Evolutionary conservation across 257 asterid genomes (phyloP).

Genomic region (Phtheirospermum japonicum): DNA sequence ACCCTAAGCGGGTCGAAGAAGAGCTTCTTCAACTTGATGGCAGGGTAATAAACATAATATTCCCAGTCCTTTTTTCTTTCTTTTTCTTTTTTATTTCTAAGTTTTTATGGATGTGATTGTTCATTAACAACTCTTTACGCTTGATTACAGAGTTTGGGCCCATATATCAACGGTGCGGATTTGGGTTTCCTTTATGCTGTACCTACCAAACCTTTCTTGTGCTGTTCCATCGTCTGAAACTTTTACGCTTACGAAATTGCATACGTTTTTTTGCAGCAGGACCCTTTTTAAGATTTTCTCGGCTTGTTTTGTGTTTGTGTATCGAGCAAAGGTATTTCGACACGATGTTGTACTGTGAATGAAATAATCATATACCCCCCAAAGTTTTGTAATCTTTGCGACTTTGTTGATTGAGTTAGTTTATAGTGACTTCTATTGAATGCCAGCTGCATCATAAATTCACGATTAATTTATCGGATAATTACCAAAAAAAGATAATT

Average conservation of each 20-base stretch:
- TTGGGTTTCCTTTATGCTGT: conserved; percentile 85
- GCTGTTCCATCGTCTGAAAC: conserved; percentile 78
- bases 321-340: conserved; percentile 23
- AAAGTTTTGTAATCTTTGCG: conserved; percentile 28
- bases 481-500: neutral
- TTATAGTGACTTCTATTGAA: neutral
- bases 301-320: conserved; percentile 14
- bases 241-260: conserved; percentile 21
- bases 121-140: neutral
- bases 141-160: conserved; percentile 69
- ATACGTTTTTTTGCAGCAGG: neutral
- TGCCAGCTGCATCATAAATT: neutral
- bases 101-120: neutral
- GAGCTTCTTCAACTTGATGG: conserved; percentile 90
- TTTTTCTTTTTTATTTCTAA: too few species aligned
- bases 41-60: conserved; percentile 46
- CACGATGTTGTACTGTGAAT: conserved; percentile 19
- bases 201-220: conserved; percentile 86
- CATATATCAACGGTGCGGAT: conserved; percentile 83
- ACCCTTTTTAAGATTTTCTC: neutral
- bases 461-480: neutral
- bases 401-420: conserved; percentile 12
- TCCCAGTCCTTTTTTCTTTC: neutral
- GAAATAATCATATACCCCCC: conserved; percentile 10
- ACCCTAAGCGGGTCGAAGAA: conserved; percentile 92